These are phyloP conservation scores for Pyrenopolyporus hunteri DNA, from an alignment of 495 filamentous ascomycete genomes.

Conservation along the genomic window DNA sequence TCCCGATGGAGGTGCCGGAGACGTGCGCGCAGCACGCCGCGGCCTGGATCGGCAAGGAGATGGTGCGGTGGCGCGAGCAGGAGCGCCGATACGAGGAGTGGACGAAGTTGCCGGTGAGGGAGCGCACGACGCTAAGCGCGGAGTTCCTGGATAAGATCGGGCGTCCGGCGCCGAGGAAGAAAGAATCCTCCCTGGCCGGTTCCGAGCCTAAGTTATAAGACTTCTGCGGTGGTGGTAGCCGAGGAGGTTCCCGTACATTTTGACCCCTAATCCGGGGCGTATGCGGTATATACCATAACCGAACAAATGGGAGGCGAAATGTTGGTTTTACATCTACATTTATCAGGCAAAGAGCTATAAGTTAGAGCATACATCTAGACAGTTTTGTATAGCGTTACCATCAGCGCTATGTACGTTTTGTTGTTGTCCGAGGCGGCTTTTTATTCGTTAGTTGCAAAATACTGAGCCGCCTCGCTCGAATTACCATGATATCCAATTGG, in stretches of 20 bases:
- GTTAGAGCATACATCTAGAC: no score
- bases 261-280: background rate
- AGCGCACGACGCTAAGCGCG: constrained; percentile 65
- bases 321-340: no score
- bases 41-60: constrained; percentile 66
- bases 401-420: no score
- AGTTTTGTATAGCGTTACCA: no score
- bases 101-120: constrained; percentile 54
- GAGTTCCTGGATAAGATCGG: constrained; percentile 61
- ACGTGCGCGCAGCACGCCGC: constrained; percentile 67
- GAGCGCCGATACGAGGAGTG: constrained; percentile 63
- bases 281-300: background rate
- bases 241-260: background rate
- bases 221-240: background rate
- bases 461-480: no score
- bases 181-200: background rate
- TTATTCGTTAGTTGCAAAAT: no score
- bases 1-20: constrained; percentile 80
- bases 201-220: constrained; percentile 35
- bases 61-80: constrained; percentile 67
- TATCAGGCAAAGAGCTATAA: no score
- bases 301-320: no score
- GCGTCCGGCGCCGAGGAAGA: constrained; percentile 20
- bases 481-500: no score
- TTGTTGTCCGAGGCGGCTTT: no score